Evolutionary conservation across 208 protist species (phyloP), one percentile per base, ranked within the genome.

Genomic region (Leishmania lainsoni): DNA sequence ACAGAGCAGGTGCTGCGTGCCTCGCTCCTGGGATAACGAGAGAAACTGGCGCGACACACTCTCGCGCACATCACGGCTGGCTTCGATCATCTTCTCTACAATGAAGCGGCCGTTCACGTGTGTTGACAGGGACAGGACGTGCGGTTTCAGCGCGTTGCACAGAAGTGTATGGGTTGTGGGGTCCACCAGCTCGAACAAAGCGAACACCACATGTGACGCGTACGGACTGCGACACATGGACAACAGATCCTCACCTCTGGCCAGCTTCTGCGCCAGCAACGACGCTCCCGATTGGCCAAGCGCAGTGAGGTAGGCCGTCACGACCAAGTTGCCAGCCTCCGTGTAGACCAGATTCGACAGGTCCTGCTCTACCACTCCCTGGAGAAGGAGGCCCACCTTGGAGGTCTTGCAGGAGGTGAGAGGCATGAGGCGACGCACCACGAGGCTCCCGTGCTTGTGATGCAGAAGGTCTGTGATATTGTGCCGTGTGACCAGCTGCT

Each of bases 41-140:
- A 83, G n/a, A 79, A 97, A 96, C n/a, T 92, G 86, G 39, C 89
- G 85, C 75, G 91, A 81, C 49, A 97, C 87, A 73, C 89, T 84
- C 76, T 96, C 91, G 76, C 94, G 90, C 26, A 97, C 89, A 72
- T 97, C 94, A 81, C 92, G 91, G 81, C 89, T 96, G 76, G 91
- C 81, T 42, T 79, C 75, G 80, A 96, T 84, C 49, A 94, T 86
- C 75, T 94, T 94, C 83, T 97, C 94, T 14, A 96, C 87, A 71
- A 96, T 87, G 84, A 97, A 97, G 68, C 94, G 94, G 68, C 94
- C 94, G 86, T 97, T 96, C 51, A 96, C 66, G 77, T 97, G 94
- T 48, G 81, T 93, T 42, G 91, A 86, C 45, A 97, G 83, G 35
- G 76, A 61, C 45, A 91, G 58, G 45, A 90, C 88, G 85, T 94